phyloP scores from a whole-genome alignment of 345 rosid species.

The Trapa bicornis region DNA sequence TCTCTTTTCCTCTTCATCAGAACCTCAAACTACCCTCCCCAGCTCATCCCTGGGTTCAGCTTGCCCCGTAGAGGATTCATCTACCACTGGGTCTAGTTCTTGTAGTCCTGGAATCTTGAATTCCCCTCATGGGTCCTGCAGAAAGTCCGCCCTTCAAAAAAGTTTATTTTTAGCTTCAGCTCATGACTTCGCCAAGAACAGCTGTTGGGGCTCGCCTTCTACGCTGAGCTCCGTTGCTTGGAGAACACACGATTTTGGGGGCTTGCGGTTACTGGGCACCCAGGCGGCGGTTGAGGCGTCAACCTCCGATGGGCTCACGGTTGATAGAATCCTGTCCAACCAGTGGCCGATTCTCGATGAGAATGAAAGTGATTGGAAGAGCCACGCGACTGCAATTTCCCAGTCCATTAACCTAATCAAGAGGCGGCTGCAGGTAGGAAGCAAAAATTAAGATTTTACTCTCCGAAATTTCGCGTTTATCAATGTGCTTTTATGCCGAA shows the following conservation, averaged over 20 bases:
- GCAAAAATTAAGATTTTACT: neutral
- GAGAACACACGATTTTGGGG: conserved; percentile 3
- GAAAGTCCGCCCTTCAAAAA: neutral
- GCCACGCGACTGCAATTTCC: conserved; percentile 85
- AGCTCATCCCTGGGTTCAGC: neutral
- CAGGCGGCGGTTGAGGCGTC: conserved; percentile 40
- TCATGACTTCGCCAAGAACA: neutral
- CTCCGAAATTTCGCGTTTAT: neutral
- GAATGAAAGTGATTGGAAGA: conserved; percentile 76
- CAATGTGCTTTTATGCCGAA: neutral
- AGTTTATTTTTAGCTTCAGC: neutral
- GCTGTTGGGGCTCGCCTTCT: neutral
- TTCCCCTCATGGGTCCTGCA: neutral
- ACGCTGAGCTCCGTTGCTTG: neutral
- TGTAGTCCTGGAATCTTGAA: neutral
- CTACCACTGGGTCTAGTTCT: neutral
- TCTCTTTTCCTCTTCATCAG: neutral
- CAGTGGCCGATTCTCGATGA: conserved; percentile 75
- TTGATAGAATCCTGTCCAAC: conserved; percentile 56
- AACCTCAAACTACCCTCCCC: neutral
- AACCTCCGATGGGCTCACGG: conserved; percentile 73
- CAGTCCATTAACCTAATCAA: conserved; percentile 87
- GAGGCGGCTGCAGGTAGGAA: conserved; percentile 69
- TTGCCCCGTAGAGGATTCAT: neutral
- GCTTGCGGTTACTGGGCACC: conserved; percentile 24